These are phyloP conservation scores for Agaricus blazei DNA, from an alignment of 768 basidiomycete genomes.

Conservation along the genomic window DNA sequence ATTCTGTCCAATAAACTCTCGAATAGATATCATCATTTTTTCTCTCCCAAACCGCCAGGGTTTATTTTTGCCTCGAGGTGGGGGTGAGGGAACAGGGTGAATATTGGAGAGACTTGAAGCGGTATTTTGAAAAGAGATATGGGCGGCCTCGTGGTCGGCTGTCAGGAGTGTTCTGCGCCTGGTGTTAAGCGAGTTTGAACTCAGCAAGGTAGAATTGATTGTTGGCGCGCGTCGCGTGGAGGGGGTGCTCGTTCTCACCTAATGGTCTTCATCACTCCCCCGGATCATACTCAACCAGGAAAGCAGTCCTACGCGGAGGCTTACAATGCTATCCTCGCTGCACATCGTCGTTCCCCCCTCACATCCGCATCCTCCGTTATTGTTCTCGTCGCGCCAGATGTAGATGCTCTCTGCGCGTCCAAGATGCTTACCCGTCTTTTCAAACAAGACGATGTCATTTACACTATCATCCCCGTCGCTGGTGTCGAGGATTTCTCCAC, in stretches of 20 bases:
- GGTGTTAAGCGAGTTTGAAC: too few species aligned
- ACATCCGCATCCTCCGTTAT: slow-evolving; percentile 81
- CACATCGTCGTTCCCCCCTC: slow-evolving; percentile 67
- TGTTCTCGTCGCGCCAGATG: slow-evolving; percentile 83
- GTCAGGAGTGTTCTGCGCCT: background rate
- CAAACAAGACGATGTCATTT: slow-evolving; percentile 90
- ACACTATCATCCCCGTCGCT: slow-evolving; percentile 85
- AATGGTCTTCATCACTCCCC: slow-evolving; percentile 64
- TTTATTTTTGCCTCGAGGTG: too few species aligned
- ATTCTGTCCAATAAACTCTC: background rate
- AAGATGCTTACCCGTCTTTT: slow-evolving; percentile 87
- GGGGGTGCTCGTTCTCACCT: too few species aligned
- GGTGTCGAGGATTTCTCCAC: slow-evolving; percentile 73
- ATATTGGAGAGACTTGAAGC: too few species aligned
- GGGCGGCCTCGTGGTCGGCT: background rate
- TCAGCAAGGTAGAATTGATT: too few species aligned
- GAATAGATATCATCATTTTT: background rate
- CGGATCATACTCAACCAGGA: slow-evolving; percentile 54
- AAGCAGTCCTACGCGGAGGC: slow-evolving; percentile 67
- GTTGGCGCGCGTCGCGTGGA: too few species aligned
- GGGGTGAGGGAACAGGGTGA: too few species aligned
- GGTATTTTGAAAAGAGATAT: too few species aligned
- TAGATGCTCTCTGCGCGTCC: slow-evolving; percentile 89
- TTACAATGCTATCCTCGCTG: slow-evolving; percentile 65
- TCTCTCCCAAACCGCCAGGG: too few species aligned